phyloP scores from a whole-genome alignment of 306 rosid species.

The Ziziphus jujuba region DNA sequence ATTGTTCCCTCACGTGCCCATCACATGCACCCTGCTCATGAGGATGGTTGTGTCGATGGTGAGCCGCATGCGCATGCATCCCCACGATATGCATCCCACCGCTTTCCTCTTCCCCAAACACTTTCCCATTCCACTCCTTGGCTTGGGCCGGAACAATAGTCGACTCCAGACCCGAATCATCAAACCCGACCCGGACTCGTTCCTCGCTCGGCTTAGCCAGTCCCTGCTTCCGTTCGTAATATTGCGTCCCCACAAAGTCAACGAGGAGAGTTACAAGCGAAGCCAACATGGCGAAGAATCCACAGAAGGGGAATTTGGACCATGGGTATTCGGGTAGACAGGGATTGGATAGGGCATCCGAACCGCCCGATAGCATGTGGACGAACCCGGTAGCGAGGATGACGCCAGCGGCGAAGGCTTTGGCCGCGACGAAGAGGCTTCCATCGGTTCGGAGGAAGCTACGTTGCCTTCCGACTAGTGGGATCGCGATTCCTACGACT shows the following conservation, averaged over 20 bases:
- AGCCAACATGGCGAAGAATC: conserved; percentile 89
- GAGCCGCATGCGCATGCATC: conserved; percentile 94
- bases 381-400: conserved; percentile 93
- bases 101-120: conserved; percentile 86
- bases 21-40: conserved; percentile 69
- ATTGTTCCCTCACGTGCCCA: conserved; percentile 29
- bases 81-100: conserved; percentile 98
- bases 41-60: conserved; percentile 71
- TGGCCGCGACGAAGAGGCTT: conserved; percentile 64
- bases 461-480: conserved; percentile 56
- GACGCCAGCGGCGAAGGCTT: conserved; percentile 96
- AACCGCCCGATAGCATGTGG: conserved; percentile 76
- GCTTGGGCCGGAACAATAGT: conserved; percentile 25
- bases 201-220: conserved; percentile 33
- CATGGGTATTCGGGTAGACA: conserved; percentile 77
- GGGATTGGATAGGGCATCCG: conserved; percentile 47
- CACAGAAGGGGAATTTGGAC: conserved; percentile 81
- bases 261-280: conserved; percentile 77
- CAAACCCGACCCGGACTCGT: conserved; percentile 40
- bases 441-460: conserved; percentile 72
- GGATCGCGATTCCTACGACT: conserved; percentile 70
- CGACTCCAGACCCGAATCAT: conserved; percentile 37
- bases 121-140: conserved; percentile 38
- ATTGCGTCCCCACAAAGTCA: conserved; percentile 87
- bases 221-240: conserved; percentile 79